These are phyloP conservation scores for Naganishia liquefaciens DNA, from an alignment of 1,284 basidiomycete genomes.

Conservation along the genomic window DNA sequence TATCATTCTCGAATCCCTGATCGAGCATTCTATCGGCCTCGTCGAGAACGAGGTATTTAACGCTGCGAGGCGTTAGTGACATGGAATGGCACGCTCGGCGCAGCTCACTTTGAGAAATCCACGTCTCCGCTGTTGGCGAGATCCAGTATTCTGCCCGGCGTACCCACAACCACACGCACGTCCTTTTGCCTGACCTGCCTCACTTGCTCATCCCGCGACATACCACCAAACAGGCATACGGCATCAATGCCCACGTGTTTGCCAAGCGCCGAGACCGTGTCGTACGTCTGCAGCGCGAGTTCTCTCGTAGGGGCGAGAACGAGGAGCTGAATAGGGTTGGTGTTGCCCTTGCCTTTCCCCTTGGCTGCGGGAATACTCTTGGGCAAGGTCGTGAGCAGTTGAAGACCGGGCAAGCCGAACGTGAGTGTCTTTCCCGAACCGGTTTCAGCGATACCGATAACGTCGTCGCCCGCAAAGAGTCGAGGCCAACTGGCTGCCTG, in stretches of 20 bases:
- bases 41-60: constrained; percentile 90
- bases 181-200: constrained; percentile 62
- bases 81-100: background rate
- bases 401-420: constrained; percentile 80
- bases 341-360: constrained; percentile 46
- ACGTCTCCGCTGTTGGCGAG: constrained; percentile 80
- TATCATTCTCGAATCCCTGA: constrained; percentile 98
- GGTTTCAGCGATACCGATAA: constrained; percentile 96
- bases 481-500: constrained; percentile 96
- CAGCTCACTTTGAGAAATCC: constrained; percentile 71
- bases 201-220: constrained; percentile 81
- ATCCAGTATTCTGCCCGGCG: constrained; percentile 90
- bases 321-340: constrained; percentile 67
- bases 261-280: constrained; percentile 77
- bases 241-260: constrained; percentile 72
- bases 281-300: constrained; percentile 67
- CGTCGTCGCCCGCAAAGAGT: constrained; percentile 76
- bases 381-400: constrained; percentile 58
- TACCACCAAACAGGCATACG: constrained; percentile 89
- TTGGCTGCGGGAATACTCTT: constrained; percentile 41
- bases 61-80: constrained; percentile 55
- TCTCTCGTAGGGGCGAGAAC: constrained; percentile 58
- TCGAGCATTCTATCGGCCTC: constrained; percentile 99
- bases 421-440: constrained; percentile 96
- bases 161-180: constrained; percentile 83